A percentile compares a stretch with the other conserved stretches of the same genome.
Conservation (phyloP, 495 filamentous ascomycete species). For the Aspergillus sclerotiicarbonarius region DNA sequence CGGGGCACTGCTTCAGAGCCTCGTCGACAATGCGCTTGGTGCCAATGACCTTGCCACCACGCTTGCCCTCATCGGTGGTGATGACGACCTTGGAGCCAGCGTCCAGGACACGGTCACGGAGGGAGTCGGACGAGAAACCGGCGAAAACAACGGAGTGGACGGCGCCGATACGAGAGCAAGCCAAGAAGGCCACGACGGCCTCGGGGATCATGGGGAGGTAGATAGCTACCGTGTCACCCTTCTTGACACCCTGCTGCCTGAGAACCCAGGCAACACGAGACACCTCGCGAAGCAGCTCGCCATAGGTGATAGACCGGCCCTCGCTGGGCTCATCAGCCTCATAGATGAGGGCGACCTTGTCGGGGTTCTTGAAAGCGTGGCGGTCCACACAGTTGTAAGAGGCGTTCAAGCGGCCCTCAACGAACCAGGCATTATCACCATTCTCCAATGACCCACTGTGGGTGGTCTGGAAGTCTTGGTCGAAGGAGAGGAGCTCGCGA, state of each 20-base stretch:
- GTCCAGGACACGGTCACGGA: slow-evolving; percentile 93
- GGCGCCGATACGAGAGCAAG: slow-evolving; percentile 88
- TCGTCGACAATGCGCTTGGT: slow-evolving; percentile 99
- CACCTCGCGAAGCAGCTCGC: slow-evolving; percentile 90
- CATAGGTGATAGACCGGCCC: slow-evolving; percentile 87
- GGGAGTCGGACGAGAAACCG: slow-evolving; percentile 94
- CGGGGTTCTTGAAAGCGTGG: slow-evolving; percentile 87
- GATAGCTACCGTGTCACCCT: slow-evolving; percentile 95
- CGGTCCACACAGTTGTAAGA: slow-evolving; percentile 98
- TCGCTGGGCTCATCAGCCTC: slow-evolving; percentile 90
- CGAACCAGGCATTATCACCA: slow-evolving; percentile 93
- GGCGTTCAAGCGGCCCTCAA: slow-evolving; percentile 90
- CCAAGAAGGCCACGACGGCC: slow-evolving; percentile 86
- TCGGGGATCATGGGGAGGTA: slow-evolving; percentile 99
- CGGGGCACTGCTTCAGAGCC: slow-evolving; percentile 94
- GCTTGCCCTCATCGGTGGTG: slow-evolving; percentile 95
- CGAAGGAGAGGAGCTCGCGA: slow-evolving; percentile 87
- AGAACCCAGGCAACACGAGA: slow-evolving; percentile 81
- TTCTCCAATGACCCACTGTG: slow-evolving; percentile 70
- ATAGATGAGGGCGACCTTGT: slow-evolving; percentile 95
- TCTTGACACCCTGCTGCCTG: slow-evolving; percentile 92
- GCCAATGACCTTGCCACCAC: slow-evolving; percentile 94
- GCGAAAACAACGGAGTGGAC: slow-evolving; percentile 99
- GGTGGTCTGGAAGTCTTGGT: slow-evolving; percentile 89
- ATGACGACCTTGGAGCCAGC: slow-evolving; percentile 89